phyloP scores from a whole-genome alignment of 1,139 yeast species.

The Candida freyschussii region DNA sequence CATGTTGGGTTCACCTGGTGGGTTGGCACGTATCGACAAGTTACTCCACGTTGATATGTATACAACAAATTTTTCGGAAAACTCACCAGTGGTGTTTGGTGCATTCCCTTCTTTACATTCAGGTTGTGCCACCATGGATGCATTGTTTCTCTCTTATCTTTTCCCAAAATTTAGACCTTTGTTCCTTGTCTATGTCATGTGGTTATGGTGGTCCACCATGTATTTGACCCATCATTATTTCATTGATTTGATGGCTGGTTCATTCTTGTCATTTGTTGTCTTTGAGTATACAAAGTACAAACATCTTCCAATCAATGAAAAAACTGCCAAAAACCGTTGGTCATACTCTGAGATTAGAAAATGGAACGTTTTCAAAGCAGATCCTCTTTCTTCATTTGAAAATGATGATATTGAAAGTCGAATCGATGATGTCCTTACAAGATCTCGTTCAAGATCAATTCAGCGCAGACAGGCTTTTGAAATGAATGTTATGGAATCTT shows the following conservation, averaged over 20 bases:
- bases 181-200: conserved; percentile 71
- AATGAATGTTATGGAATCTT: conserved; percentile 17
- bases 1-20: conserved; percentile 96
- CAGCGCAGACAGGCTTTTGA: conserved; percentile 16
- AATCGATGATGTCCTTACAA: conserved; percentile 5
- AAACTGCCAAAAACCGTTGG: conserved; percentile 75
- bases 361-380: conserved; percentile 29
- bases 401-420: conserved; percentile 19
- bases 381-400: conserved; percentile 29
- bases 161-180: conserved; percentile 65
- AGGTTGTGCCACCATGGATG: conserved; percentile 92
- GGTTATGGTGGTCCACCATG: conserved; percentile 99
- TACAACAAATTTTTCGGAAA: conserved; percentile 68
- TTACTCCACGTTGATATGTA: conserved; percentile 80
- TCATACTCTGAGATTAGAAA: conserved; percentile 47
- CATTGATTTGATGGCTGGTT: conserved; percentile 88
- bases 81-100: conserved; percentile 93
- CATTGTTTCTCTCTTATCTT: conserved; percentile 72
- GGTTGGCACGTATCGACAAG: conserved; percentile 81
- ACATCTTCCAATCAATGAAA: conserved; percentile 65
- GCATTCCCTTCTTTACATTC: conserved; percentile 97
- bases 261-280: conserved; percentile 64
- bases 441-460: conserved; percentile 21
- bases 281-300: conserved; percentile 70
- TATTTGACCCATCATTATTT: conserved; percentile 94